These are phyloP conservation scores for Scolecobasidium constrictum DNA, from an alignment of 2,329 filamentous ascomycete genomes.

Conservation along the genomic window DNA sequence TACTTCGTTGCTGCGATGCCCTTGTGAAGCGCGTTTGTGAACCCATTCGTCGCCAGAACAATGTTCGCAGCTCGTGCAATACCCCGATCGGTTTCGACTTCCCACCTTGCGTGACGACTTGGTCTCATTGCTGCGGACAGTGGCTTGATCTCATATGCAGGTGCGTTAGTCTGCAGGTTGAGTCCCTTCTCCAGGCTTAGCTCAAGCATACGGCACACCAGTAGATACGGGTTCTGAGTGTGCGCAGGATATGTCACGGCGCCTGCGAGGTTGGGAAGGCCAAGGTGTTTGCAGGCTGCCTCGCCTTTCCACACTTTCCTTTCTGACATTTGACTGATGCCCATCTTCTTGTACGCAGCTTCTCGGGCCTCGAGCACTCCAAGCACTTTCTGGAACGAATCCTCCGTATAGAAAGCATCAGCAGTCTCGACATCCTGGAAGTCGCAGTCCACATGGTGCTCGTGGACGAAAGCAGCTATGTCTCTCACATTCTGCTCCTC, in stretches of 20 bases:
- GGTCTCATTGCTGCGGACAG: too few relatives aligned
- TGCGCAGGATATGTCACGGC: constrained; percentile 11
- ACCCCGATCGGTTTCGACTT: constrained; percentile 40
- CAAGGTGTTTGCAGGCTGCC: not conserved
- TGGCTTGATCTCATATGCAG: constrained; percentile 32
- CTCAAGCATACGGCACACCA: not conserved
- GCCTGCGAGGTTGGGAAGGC: constrained; percentile 14
- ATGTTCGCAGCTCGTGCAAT: constrained; percentile 50
- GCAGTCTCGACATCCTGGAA: constrained; percentile 14
- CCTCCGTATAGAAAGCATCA: constrained; percentile 13
- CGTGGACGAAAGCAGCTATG: not conserved
- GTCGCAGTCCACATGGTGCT: constrained; percentile 2
- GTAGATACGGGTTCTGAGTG: not conserved
- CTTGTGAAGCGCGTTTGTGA: constrained; percentile 66
- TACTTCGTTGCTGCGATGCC: constrained; percentile 47
- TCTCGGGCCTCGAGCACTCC: not conserved
- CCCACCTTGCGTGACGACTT: not conserved
- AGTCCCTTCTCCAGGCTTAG: constrained; percentile 31
- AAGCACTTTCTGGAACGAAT: constrained; percentile 7
- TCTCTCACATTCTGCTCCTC: constrained; percentile 15
- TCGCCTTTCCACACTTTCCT: not conserved
- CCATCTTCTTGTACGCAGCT: not conserved
- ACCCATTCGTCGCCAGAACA: constrained; percentile 72
- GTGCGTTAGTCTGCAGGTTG: constrained; percentile 66
- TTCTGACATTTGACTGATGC: too few relatives aligned